These are phyloP conservation scores for Sporormia fimetaria DNA, from an alignment of 495 filamentous ascomycete genomes.

Conservation along the genomic window DNA sequence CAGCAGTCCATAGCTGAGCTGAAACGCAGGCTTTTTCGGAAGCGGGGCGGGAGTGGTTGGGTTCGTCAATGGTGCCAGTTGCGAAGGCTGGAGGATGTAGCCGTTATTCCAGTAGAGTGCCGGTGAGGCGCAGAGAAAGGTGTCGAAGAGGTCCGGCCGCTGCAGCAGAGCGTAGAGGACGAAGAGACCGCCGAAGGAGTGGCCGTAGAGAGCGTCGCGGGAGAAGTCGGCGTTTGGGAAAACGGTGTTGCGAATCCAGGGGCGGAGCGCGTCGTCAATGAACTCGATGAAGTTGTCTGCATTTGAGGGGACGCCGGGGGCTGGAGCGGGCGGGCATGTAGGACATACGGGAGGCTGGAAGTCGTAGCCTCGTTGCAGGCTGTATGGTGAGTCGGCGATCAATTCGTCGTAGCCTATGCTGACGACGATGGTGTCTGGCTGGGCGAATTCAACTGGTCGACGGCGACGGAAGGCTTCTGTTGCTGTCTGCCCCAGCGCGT, in stretches of 20 bases:
- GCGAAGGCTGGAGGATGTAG: constrained; percentile 13
- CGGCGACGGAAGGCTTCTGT: constrained; percentile 18
- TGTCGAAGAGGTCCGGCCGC: constrained; percentile 14
- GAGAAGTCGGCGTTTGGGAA: constrained; percentile 10
- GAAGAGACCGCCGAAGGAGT: constrained; percentile 18
- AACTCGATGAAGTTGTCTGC: constrained; percentile 15
- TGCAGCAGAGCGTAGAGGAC: constrained; percentile 9
- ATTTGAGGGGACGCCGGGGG: constrained; percentile 12
- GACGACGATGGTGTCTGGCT: constrained; percentile 14
- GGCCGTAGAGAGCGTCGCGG: constrained; percentile 17
- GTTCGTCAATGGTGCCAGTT: constrained; percentile 1
- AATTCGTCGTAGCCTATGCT: constrained; percentile 10
- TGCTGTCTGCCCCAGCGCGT: constrained; percentile 12
- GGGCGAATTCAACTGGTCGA: constrained; percentile 13
- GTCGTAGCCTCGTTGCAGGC: constrained; percentile 5
- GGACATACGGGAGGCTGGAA: constrained; percentile 15
- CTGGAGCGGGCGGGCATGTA: constrained; percentile 6
- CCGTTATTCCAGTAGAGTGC: constrained; percentile 12
- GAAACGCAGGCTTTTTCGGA: constrained; percentile 7
- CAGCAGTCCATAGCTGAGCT: constrained; percentile 12
- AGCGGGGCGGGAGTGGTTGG: neutral
- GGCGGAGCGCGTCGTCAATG: constrained; percentile 7
- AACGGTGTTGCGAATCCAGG: constrained; percentile 6
- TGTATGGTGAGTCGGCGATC: constrained; percentile 12
- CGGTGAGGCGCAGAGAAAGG: constrained; percentile 13